These are phyloP conservation scores for Neofusicoccum ribis DNA, from an alignment of 2,329 filamentous ascomycete species.

Conservation along the genomic window DNA sequence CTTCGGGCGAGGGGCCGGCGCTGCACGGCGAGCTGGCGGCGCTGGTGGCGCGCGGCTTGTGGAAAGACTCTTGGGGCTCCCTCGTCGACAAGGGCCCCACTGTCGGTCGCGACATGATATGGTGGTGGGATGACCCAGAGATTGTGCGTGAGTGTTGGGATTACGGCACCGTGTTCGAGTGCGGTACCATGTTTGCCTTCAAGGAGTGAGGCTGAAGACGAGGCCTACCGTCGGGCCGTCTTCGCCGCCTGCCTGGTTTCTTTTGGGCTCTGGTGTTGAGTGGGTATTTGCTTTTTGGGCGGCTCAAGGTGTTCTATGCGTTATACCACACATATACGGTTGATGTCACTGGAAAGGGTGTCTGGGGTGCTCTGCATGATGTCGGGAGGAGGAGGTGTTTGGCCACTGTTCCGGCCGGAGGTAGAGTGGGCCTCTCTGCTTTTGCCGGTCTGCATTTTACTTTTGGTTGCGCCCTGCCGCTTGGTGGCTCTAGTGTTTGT, in stretches of 20 bases:
- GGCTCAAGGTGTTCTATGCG: background rate
- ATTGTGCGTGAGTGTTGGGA: slow-evolving; percentile 39
- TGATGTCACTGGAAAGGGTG: background rate
- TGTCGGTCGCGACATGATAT: slow-evolving; percentile 20
- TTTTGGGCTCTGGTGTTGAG: background rate
- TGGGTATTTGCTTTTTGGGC: background rate
- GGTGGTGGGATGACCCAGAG: slow-evolving; percentile 43
- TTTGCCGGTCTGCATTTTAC: background rate
- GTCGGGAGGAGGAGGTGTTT: background rate
- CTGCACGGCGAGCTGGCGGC: slow-evolving; percentile 35
- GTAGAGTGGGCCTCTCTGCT: background rate
- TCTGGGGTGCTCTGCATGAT: background rate
- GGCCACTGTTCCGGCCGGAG: background rate
- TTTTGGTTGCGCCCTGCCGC: background rate
- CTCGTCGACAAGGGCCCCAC: slow-evolving; percentile 32
- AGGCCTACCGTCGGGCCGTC: too few species aligned
- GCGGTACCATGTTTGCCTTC: slow-evolving; percentile 37
- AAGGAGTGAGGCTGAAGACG: slow-evolving; percentile 25
- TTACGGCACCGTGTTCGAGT: slow-evolving; percentile 38
- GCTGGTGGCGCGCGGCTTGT: slow-evolving; percentile 37
- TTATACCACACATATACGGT: background rate
- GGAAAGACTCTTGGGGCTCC: slow-evolving; percentile 40
- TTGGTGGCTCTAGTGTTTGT: background rate
- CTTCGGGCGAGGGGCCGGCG: slow-evolving; percentile 19
- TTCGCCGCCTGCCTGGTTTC: too few species aligned